Evolutionary conservation across 306 rosid genomes (phyloP).

Genomic region (Senna siamea): DNA sequence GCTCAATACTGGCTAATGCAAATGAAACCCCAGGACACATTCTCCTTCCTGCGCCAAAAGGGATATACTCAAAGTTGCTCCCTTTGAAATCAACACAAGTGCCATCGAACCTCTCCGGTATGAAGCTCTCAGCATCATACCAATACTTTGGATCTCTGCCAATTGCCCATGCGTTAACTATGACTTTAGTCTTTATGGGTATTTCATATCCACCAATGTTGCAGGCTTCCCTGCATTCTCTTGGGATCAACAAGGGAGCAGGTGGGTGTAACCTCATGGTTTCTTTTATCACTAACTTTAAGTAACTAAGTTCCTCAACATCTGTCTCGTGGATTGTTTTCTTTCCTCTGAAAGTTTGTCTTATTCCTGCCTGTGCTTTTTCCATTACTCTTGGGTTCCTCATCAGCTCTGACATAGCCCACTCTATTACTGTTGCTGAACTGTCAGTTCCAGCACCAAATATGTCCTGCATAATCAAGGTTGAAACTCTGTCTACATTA

Average conservation of each 20-base stretch:
- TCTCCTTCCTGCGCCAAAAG: slow-evolving; percentile 50
- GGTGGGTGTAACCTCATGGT: slow-evolving; percentile 51
- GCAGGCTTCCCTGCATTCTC: slow-evolving; percentile 43
- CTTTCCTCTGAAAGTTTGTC: slow-evolving; percentile 31
- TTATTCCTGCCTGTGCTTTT: slow-evolving; percentile 38
- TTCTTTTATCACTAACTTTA: slow-evolving; percentile 45
- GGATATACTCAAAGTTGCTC: slow-evolving; percentile 31
- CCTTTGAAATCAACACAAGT: slow-evolving; percentile 32
- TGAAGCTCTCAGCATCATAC: slow-evolving; percentile 43
- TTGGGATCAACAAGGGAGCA: slow-evolving; percentile 39
- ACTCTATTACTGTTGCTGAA: slow-evolving; percentile 24
- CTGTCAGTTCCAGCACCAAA: no score
- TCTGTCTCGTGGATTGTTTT: slow-evolving; percentile 23
- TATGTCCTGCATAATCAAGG: no score
- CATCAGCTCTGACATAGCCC: slow-evolving; percentile 45
- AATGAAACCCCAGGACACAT: slow-evolving; percentile 34
- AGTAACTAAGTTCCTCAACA: slow-evolving; percentile 23
- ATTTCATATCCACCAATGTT: slow-evolving; percentile 37
- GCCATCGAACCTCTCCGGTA: slow-evolving; percentile 44
- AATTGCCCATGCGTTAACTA: slow-evolving; percentile 50
- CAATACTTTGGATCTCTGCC: slow-evolving; percentile 45
- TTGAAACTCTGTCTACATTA: no score
- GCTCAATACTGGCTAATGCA: slow-evolving; percentile 35
- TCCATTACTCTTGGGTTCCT: slow-evolving; percentile 36
- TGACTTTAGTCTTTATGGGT: slow-evolving; percentile 39